Evolutionary conservation across 176 grass and related monocot species (phyloP).

Genomic region (Ensete ventricosum): DNA sequence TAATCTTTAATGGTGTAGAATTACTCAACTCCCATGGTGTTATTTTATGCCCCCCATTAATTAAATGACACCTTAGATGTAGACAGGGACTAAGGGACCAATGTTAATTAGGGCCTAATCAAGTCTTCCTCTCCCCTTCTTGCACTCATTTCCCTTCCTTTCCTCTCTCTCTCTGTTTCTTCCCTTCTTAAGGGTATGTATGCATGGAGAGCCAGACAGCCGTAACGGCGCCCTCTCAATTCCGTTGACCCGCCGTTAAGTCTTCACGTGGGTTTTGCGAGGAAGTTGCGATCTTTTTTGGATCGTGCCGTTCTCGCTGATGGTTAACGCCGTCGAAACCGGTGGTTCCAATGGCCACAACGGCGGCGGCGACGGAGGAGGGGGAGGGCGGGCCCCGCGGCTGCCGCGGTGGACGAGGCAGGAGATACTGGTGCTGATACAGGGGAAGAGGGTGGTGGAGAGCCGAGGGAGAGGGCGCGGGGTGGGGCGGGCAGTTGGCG

Average conservation of each 20-base stretch:
- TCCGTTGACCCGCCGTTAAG: constrained; percentile 9
- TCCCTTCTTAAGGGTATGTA: not conserved
- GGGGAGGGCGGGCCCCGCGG: constrained; percentile 40
- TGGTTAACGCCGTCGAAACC: constrained; percentile 65
- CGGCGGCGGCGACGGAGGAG: not conserved
- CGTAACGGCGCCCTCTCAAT: not conserved
- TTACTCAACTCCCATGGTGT: constrained; percentile 5
- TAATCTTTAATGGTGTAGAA: constrained; percentile 30
- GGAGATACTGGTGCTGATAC: constrained; percentile 92
- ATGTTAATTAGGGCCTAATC: constrained; percentile 25
- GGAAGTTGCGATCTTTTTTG: not conserved
- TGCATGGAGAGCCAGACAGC: not conserved
- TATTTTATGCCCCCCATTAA: not conserved
- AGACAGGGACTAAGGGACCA: constrained; percentile 17
- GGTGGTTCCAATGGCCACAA: constrained; percentile 26
- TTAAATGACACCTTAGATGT: constrained; percentile 8
- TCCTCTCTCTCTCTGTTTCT: not conserved
- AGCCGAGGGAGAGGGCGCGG: constrained; percentile 46
- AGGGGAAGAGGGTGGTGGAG: constrained; percentile 78
- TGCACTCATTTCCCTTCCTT: constrained; percentile 18
- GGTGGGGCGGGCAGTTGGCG: constrained; percentile 14
- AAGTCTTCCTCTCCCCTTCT: not conserved
- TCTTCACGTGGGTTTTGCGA: not conserved
- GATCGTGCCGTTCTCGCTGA: not conserved
- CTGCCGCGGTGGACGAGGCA: constrained; percentile 85